A percentile compares a stretch with the other conserved stretches of the same genome.
These are phyloP conservation scores for Lactifluus subvellereus DNA, from an alignment of 768 basidiomycete species.

Conservation along the genomic window DNA sequence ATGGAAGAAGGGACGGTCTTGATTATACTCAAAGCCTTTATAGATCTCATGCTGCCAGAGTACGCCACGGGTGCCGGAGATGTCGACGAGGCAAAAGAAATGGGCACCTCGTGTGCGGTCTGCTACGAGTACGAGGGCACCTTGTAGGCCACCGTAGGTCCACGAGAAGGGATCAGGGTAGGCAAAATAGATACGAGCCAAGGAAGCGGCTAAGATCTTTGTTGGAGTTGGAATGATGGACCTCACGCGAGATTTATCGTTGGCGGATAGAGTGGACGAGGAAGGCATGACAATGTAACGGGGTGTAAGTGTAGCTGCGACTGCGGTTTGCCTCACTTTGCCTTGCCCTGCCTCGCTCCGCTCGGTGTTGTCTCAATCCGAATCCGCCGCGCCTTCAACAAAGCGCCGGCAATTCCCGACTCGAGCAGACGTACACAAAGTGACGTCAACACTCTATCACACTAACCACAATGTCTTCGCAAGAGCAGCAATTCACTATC, in stretches of 20 bases:
- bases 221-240: constrained; percentile 45
- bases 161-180: constrained; percentile 70
- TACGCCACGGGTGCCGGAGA: constrained; percentile 76
- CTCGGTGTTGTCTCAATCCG: no score
- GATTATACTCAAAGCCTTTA: constrained; percentile 68
- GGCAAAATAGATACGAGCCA: constrained; percentile 88
- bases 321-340: constrained; percentile 3
- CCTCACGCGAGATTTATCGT: constrained; percentile 78
- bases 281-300: constrained; percentile 52
- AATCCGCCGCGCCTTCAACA: no score
- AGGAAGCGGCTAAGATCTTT: constrained; percentile 77
- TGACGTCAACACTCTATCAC: neutral
- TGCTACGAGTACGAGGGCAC: constrained; percentile 68
- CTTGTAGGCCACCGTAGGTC: constrained; percentile 85
- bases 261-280: constrained; percentile 58
- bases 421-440: no score
- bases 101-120: constrained; percentile 53
- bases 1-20: constrained; percentile 89
- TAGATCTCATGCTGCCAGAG: constrained; percentile 95
- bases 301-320: neutral
- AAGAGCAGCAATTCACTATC: constrained; percentile 39
- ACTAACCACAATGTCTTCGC: neutral
- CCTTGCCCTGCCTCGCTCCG: neutral
- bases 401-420: constrained; percentile 3
- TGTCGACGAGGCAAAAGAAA: constrained; percentile 76